Base-by-base conservation (phyloP, 1,284 basidiomycete genomes). In the Neolentinus lepideus region DNA sequence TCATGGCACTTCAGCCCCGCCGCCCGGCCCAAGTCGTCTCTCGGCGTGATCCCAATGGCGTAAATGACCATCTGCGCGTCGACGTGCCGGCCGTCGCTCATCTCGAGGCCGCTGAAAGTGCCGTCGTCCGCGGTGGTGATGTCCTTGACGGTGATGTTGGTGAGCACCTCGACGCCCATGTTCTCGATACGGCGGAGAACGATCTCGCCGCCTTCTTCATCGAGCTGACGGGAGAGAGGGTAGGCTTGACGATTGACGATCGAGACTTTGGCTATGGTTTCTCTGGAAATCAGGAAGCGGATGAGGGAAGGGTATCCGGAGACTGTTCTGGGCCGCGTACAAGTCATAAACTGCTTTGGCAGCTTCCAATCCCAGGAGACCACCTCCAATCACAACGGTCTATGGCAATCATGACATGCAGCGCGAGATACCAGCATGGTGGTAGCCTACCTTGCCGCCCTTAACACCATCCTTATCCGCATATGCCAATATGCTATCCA, bases 301-400 rank as follows among this genome's bases (percentile, higher is more conserved):
- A 50, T 50, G 22, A 24, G 47, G 25, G 24, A 25, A 29, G 47
- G 25, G 25, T 10, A 6, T 14, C 4, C 6, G 16, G 3, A 50
- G 24, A 3, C 3, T 11, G 24, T 3, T n/a, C 4, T 4, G 25
- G 16, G 4, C 9, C 16, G n/a, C 47, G 47, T 50, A 50, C 58
- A 87, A 72, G 66, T 90, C 86, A 60, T 84, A 80, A 3, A 84
- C 75, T 0, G 87, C 88, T 62, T 89, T 88, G 12, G 86, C 87
- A 0, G 87, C 87, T 69, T 90, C 88, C 25, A 90, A 73, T 14
- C 87, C 88, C 14, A 90, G 75, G 1, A 90, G 68, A 31, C 87
- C 87, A 19, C 86, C 87, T n/a, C 88, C 88, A 16, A 90, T 75
- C 2, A 90, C 79, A 2, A 79, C 75, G 0, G 80, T 84, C 57